phyloP scores from a whole-genome alignment of 2,329 filamentous ascomycete genomes.

The Aspergillus ochraceoroseus region DNA sequence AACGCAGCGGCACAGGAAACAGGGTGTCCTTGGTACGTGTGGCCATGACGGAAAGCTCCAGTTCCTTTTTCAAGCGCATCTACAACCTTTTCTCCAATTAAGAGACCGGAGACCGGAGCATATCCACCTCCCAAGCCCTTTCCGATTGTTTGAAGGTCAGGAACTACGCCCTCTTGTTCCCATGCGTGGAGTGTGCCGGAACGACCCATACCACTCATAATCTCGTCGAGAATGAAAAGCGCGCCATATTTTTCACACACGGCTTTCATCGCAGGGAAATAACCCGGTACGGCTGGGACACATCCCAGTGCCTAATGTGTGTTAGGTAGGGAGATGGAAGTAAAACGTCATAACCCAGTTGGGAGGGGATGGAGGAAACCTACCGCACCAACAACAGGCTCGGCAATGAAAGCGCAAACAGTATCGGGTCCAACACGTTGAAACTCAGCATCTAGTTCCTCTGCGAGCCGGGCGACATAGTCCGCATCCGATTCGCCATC shows the following conservation, averaged over 20 bases:
- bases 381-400: conserved; percentile 67
- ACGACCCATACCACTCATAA: conserved; percentile 63
- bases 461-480: conserved; percentile 58
- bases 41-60: conserved; percentile 53
- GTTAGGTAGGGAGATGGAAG: neutral
- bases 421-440: conserved; percentile 57
- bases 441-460: conserved; percentile 65
- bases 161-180: conserved; percentile 55
- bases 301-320: conserved; percentile 58
- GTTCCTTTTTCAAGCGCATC: conserved; percentile 47
- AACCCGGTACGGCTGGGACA: conserved; percentile 61
- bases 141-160: conserved; percentile 57
- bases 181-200: conserved; percentile 56
- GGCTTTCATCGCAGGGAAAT: conserved; percentile 62
- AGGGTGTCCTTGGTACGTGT: conserved; percentile 59
- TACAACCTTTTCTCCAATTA: conserved; percentile 50
- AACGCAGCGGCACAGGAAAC: conserved; percentile 55
- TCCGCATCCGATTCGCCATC: conserved; percentile 51
- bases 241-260: conserved; percentile 68
- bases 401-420: conserved; percentile 67
- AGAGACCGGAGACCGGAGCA: conserved; percentile 51
- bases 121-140: conserved; percentile 58
- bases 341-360: too few species aligned
- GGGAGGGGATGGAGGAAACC: conserved; percentile 27
- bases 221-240: conserved; percentile 72